A percentile compares a stretch with the other conserved stretches of the same genome.
Conservation (phyloP, 495 filamentous ascomycete species). For the Annulohypoxylon maeteangense region DNA sequence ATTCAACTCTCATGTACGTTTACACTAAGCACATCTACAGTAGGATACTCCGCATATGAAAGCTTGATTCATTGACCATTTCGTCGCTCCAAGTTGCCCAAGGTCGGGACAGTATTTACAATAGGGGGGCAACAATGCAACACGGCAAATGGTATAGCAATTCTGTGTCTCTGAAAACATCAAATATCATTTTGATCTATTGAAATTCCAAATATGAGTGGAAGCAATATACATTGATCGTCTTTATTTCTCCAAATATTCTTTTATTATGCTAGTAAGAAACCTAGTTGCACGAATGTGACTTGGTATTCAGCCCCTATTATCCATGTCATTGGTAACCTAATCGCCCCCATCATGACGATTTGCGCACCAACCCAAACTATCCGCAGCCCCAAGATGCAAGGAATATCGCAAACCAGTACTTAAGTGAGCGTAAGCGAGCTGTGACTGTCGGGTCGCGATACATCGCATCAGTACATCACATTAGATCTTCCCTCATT, state of each 20-base stretch:
- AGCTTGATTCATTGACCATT: not conserved
- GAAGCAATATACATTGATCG: not conserved
- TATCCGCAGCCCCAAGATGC: not conserved
- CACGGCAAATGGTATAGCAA: not conserved
- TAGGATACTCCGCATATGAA: not conserved
- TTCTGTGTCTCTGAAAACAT: slow-evolving; percentile 3
- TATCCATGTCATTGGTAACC: slow-evolving; percentile 3
- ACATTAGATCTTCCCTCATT: not conserved
- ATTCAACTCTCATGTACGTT: slow-evolving; percentile 8
- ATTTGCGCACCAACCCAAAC: not conserved
- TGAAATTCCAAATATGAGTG: slow-evolving; percentile 15
- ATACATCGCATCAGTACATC: slow-evolving; percentile 5
- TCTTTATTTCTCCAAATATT: not conserved
- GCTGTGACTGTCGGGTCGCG: not conserved
- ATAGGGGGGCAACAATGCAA: not conserved
- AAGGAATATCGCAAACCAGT: not conserved
- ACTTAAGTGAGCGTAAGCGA: not conserved
- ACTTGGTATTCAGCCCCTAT: slow-evolving; percentile 1
- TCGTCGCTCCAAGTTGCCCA: not conserved
- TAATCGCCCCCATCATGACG: not conserved
- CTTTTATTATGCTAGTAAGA: not conserved
- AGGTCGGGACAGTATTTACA: not conserved
- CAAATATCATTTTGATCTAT: not conserved
- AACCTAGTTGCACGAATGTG: not conserved
- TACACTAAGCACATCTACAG: slow-evolving; percentile 34